Base-by-base conservation (phyloP, 352 stramenopile species). In the Aphanomyces stellatus region DNA sequence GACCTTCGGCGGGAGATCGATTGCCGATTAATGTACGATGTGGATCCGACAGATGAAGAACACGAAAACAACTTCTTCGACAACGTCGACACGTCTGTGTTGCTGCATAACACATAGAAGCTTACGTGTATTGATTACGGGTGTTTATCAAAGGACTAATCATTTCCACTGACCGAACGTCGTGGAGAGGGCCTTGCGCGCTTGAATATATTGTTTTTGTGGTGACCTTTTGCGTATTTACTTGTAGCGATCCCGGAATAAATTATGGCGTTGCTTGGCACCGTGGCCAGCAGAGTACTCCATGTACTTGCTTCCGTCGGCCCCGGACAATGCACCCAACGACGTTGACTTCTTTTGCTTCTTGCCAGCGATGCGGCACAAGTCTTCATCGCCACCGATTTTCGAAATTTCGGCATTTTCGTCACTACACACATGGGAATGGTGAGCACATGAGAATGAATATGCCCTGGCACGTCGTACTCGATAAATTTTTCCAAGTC, bases 251-350 rank as follows among this genome's bases (percentile, higher is more conserved):
- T 93, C 85, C 43, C 85, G 85, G 70, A 93, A 93, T 27, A 93
- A 80, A 51, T 93, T 91, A 74, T 93, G 85, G 65, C 85, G 82
- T 71, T 93, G 85, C 72, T 89, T 91, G 66, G 85, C 82, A 28
- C 82, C 82, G 65, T 91, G 80, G 51, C 85, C 85, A 0, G 85
- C 78, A 42, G 85, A 93, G 71, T 93, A 93, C 65, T 93, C 84
- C 84, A 93, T 93, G 71, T 93, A 93, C 71, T 89, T 84, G 41
- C 78, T 82, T 27, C 85, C 85, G 43, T 91, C 82, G 0, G 85
- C 85, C 17, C 85, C 85, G 3, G 85, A 93, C 27, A 91, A 79
- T 53, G 85, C 82, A 10, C 85, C 82, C 13, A 93, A 76, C 33
- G 84, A 90, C 40, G 73, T 78, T 56, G 75, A 69, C 69, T 91